Base-by-base conservation (phyloP, 1,284 basidiomycete species). In the Heimioporus retisporus region DNA sequence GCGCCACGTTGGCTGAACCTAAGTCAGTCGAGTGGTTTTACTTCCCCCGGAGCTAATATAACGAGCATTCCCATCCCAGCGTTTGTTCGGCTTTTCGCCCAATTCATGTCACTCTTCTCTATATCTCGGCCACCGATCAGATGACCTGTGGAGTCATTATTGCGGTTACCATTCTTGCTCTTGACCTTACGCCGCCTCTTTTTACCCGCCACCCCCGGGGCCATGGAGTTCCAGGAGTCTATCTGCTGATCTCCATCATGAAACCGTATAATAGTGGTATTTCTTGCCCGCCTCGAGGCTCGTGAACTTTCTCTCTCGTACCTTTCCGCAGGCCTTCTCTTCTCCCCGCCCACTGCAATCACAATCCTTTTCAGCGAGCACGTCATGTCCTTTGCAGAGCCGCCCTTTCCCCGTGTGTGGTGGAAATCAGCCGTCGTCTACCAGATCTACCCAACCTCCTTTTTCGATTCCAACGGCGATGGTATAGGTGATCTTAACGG, bases 381-480 rank as follows among this genome's bases (percentile, higher is more conserved):
- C 55, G 44, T 40, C 16, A 62, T 71, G 71, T 10, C 55, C 15
- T 25, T 43, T n/a, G 44, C 60, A 62, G 65, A 71, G 18, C 75
- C 73, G 35, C 67, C 73, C 10, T 77, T 73, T 31, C 67, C 75
- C 57, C 76, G 75, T 25, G 71, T 79, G 1, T 93, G 90, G 90
- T 93, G 91, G 90, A 90, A 91, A 72, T 83, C 85, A 44, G 86
- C 87, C 6, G 75, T 84, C 40, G 81, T 93, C 42, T 93, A 93
- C 79, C 91, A 93, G 76, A 92, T 95, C 79, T 95, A 93, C 79
- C 93, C 93, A 2, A 81, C 87, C 60, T 91, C 90, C 0, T 95
- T 93, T 82, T 84, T 83, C 66, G 93, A 94, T 74, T 87, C 88
- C 53, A 93, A 92, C 69, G 90, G 88, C 13, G 91, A 93, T 77